phyloP scores from a whole-genome alignment of 257 asterid species.

The Solanum corneliomulleri region DNA sequence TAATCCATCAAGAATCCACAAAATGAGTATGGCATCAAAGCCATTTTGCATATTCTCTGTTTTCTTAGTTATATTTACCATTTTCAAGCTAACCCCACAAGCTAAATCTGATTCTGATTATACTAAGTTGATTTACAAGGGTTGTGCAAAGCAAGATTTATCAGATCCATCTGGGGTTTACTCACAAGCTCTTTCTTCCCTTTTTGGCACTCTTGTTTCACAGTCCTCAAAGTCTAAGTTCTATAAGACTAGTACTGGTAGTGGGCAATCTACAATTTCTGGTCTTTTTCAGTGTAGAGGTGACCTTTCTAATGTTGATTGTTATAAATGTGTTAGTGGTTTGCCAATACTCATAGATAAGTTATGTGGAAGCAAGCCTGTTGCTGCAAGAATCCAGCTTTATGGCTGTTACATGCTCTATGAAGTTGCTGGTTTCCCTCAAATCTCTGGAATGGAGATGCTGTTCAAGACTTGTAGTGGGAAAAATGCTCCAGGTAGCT shows the following conservation, averaged over 20 bases:
- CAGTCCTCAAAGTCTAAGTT: conserved; percentile 82
- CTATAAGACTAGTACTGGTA: conserved; percentile 56
- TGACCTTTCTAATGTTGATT: conserved; percentile 73
- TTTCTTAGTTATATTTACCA: conserved; percentile 18
- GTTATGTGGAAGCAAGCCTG: conserved; percentile 59
- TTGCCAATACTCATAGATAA: conserved; percentile 76
- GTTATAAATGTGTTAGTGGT: conserved; percentile 71
- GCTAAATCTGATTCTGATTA: conserved; percentile 52
- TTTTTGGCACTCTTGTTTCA: conserved; percentile 74
- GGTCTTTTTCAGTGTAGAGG: conserved; percentile 96
- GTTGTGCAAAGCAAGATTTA: conserved; percentile 75
- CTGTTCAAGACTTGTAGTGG: conserved; percentile 48
- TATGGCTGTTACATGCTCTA: conserved; percentile 84
- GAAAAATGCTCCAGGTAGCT: background rate
- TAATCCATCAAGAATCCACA: background rate
- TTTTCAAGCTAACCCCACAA: conserved; percentile 27
- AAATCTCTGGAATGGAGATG: conserved; percentile 89
- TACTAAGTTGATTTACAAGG: conserved; percentile 76
- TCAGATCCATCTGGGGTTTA: conserved; percentile 88
- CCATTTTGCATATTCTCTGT: conserved; percentile 21
- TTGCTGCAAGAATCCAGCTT: conserved; percentile 89
- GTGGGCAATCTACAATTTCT: conserved; percentile 50
- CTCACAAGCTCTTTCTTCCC: conserved; percentile 75
- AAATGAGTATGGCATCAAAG: background rate
- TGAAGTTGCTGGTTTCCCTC: conserved; percentile 58